phyloP scores from a whole-genome alignment of 2,329 filamentous ascomycete species.

The Rhynchosporium graminicola region DNA sequence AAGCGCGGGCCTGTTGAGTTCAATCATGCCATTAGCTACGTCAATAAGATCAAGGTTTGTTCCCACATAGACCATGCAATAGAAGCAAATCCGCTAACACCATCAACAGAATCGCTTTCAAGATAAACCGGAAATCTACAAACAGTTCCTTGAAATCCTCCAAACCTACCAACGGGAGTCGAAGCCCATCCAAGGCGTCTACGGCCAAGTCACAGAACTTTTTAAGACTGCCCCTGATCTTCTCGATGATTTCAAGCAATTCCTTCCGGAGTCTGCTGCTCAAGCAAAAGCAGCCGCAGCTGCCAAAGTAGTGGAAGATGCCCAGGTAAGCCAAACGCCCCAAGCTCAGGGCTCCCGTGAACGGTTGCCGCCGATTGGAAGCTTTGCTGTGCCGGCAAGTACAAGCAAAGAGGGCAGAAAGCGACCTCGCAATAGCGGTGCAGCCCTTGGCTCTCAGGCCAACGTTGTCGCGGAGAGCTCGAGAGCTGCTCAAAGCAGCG shows the following conservation, averaged over 20 bases:
- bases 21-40: constrained; percentile 98
- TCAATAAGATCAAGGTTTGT: constrained; percentile 96
- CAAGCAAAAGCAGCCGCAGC: constrained; percentile 61
- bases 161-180: constrained; percentile 98
- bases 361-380: constrained; percentile 87
- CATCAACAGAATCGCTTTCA: constrained; percentile 85
- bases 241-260: constrained; percentile 98
- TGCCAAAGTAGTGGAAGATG: constrained; percentile 67
- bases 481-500: constrained; percentile 38
- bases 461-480: constrained; percentile 32
- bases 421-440: constrained; percentile 55
- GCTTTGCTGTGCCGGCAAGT: constrained; percentile 81
- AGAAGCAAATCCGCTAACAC: constrained; percentile 18
- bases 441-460: constrained; percentile 40
- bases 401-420: constrained; percentile 91
- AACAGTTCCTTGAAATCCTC: constrained; percentile 96
- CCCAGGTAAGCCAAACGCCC: constrained; percentile 55
- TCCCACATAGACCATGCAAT: constrained; percentile 13
- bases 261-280: constrained; percentile 85
- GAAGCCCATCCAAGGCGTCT: constrained; percentile 97
- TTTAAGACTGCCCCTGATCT: constrained; percentile 94
- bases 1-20: constrained; percentile 96
- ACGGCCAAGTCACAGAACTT: constrained; percentile 90
- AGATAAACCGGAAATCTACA: constrained; percentile 96
- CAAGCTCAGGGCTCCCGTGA: constrained; percentile 51